Evolutionary conservation across 208 protist species (phyloP).

Genomic region (Trichomonas vaginalis): DNA sequence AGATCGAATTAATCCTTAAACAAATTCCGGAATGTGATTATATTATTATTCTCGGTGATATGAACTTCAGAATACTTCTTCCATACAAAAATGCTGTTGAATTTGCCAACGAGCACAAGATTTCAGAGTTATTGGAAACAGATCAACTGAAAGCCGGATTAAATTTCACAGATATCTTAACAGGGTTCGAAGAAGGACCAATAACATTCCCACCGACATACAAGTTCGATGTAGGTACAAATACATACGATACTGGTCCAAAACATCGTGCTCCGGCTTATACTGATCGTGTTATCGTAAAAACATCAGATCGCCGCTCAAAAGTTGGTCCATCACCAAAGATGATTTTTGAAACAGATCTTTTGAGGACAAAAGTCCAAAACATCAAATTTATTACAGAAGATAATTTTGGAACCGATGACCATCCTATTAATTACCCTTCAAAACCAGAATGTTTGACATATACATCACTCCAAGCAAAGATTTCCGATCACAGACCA

Average conservation of each 20-base stretch:
- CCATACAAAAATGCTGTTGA: background rate
- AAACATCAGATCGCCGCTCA: no score
- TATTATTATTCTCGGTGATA: background rate
- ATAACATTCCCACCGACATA: slow-evolving; percentile 38
- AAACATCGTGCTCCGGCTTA: slow-evolving; percentile 31
- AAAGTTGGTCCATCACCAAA: background rate
- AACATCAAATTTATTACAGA: background rate
- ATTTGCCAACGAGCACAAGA: background rate
- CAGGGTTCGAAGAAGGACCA: slow-evolving; percentile 26
- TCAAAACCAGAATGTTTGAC: background rate
- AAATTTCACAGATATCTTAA: background rate
- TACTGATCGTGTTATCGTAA: slow-evolving; percentile 26
- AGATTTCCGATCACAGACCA: background rate
- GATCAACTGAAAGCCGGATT: background rate
- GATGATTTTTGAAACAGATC: background rate
- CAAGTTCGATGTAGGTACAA: slow-evolving; percentile 28
- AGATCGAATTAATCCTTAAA: background rate
- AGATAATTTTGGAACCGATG: background rate
- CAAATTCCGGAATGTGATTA: background rate
- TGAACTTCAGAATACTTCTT: background rate
- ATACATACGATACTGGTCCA: slow-evolving; percentile 21
- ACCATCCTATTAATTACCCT: background rate
- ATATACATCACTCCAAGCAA: background rate
- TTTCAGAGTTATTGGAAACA: background rate
- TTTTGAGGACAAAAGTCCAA: background rate